These are phyloP conservation scores for Urochloa ruziziensis DNA, from an alignment of 176 grass and related monocot species.

Conservation along the genomic window DNA sequence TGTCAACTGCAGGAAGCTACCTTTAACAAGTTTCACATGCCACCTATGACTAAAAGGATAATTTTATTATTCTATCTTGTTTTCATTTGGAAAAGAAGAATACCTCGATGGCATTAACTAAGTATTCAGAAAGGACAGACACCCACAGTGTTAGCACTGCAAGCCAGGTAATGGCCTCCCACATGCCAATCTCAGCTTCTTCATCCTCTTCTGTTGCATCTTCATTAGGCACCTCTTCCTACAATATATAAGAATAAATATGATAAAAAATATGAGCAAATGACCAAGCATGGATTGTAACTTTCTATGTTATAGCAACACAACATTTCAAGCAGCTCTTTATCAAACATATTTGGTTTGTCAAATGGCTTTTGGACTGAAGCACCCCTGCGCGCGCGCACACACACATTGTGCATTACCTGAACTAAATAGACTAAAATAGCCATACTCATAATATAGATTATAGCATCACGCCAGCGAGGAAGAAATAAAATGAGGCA, in stretches of 20 bases:
- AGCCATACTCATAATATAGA: background rate
- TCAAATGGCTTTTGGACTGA: background rate
- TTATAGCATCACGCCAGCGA: background rate
- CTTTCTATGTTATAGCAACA: background rate
- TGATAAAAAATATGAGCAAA: background rate
- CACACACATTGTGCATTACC: background rate
- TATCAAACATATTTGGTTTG: background rate
- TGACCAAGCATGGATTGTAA: background rate
- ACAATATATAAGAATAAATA: constrained; percentile 2
- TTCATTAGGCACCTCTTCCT: constrained; percentile 53
- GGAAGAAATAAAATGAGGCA: background rate
- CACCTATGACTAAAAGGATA: background rate
- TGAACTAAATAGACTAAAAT: background rate
- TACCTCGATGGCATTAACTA: constrained; percentile 92
- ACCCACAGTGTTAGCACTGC: constrained; percentile 61
- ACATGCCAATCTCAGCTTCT: constrained; percentile 67
- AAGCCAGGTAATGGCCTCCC: constrained; percentile 76
- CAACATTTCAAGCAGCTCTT: background rate
- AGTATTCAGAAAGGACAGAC: constrained; percentile 78
- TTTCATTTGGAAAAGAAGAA: background rate
- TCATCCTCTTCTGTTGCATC: constrained; percentile 47
- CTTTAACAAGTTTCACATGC: constrained; percentile 2
- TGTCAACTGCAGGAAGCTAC: background rate
- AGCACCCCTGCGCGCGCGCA: too few relatives aligned
- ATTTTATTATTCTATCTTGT: background rate